Percentiles rank a stretch among this genome's conserved stretches.
These are phyloP conservation scores for Phaffomyces antillensis DNA, from an alignment of 805 yeast genomes.

Conservation along the genomic window DNA sequence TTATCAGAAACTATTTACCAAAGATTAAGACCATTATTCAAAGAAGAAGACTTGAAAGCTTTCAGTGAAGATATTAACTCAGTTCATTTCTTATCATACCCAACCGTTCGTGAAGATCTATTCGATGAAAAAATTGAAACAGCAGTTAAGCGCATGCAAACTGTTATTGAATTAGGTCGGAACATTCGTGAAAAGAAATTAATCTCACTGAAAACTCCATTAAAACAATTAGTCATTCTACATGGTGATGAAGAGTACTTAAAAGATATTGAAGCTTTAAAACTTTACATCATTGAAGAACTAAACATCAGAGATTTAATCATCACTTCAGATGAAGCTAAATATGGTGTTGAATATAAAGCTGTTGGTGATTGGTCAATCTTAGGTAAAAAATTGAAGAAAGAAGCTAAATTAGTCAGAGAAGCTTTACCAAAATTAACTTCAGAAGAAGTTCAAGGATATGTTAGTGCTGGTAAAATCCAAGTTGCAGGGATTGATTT, in stretches of 20 bases:
- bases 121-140: conserved; percentile 78
- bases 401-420: conserved; percentile 89
- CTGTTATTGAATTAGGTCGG: conserved; percentile 93
- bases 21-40: conserved; percentile 56
- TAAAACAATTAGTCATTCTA: conserved; percentile 78
- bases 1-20: conserved; percentile 85
- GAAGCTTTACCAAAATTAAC: conserved; percentile 81
- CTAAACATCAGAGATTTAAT: conserved; percentile 84
- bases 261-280: conserved; percentile 68
- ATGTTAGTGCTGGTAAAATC: conserved; percentile 64
- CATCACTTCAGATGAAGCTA: conserved; percentile 84
- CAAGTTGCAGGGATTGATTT: conserved; percentile 86
- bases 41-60: conserved; percentile 46
- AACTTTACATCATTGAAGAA: conserved; percentile 80
- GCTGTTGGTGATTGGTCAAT: conserved; percentile 99
- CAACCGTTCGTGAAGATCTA: conserved; percentile 71
- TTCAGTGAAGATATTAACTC: conserved; percentile 62
- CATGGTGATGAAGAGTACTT: conserved; percentile 73
- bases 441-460: conserved; percentile 75
- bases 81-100: conserved; percentile 92
- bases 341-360: conserved; percentile 85
- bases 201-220: conserved; percentile 91
- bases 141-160: conserved; percentile 93
- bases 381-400: conserved; percentile 93
- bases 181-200: conserved; percentile 93